Evolutionary conservation across 23 red algal species (phyloP).

Genomic region (Chondrus crispus): DNA sequence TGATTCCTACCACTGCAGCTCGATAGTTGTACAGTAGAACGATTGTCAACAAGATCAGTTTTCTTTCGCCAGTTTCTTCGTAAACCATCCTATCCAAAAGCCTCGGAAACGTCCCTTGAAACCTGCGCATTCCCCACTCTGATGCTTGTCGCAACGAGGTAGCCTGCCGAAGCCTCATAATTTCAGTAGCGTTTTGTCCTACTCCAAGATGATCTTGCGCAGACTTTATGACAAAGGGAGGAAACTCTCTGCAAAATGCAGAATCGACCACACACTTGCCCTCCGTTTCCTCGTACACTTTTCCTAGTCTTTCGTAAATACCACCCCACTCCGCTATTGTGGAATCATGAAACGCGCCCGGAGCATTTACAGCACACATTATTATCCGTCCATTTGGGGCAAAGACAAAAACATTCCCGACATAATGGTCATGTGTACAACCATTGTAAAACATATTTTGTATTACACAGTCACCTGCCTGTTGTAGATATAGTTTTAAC

Average conservation of each 20-base stretch:
- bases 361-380: background rate
- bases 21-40: background rate
- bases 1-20: background rate
- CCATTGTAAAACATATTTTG: slow-evolving; percentile 50
- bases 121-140: background rate
- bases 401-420: slow-evolving; percentile 31
- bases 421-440: slow-evolving; percentile 44
- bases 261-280: background rate
- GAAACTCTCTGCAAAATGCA: background rate
- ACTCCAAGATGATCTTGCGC: background rate
- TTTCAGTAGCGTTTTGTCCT: background rate
- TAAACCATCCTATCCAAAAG: background rate
- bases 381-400: slow-evolving; percentile 7
- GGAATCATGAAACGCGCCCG: background rate
- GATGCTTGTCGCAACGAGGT: background rate
- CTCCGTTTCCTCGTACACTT: background rate
- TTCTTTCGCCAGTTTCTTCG: background rate
- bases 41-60: background rate
- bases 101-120: background rate
- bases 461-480: background rate
- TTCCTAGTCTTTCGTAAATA: background rate
- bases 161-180: background rate
- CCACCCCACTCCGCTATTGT: background rate
- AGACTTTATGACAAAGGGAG: background rate
- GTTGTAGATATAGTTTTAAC: slow-evolving; percentile 4